phyloP scores from a whole-genome alignment of 345 rosid species.

The Kandelia obovata region DNA sequence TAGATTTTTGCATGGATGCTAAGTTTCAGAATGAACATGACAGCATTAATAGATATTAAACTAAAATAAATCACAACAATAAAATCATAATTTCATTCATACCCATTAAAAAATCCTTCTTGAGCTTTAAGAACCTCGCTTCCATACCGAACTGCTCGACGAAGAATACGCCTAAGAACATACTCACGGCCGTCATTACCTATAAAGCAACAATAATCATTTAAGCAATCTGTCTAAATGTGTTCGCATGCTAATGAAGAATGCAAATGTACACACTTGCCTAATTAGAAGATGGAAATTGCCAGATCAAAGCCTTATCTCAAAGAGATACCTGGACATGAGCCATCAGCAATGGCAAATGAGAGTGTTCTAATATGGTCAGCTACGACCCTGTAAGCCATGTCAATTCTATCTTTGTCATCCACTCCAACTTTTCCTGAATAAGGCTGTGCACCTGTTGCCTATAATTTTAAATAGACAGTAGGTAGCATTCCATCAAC shows the following conservation, averaged over 20 bases:
- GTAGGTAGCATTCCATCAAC: neutral
- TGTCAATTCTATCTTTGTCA: conserved; percentile 75
- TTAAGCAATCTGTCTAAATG: neutral
- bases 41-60: neutral
- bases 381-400: conserved; percentile 98
- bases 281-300: neutral
- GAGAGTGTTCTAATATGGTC: conserved; percentile 94
- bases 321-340: conserved; percentile 72
- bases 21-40: neutral
- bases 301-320: neutral
- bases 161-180: conserved; percentile 93
- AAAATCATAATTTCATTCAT: conserved; percentile 18
- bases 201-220: conserved; percentile 22
- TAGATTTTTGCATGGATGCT: too few species aligned
- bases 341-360: conserved; percentile 97
- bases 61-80: neutral
- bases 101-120: conserved; percentile 95
- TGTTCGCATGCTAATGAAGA: neutral
- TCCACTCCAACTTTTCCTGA: conserved; percentile 87
- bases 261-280: neutral
- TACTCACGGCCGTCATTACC: conserved; percentile 98
- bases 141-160: conserved; percentile 95
- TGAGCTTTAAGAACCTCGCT: conserved; percentile 81
- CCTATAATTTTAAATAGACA: conserved; percentile 30
- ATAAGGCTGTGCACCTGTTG: conserved; percentile 82